A percentile compares a stretch with the other conserved stretches of the same genome.
Conservation (phyloP, 1,284 basidiomycete species). For the Ganoderma sinense region DNA sequence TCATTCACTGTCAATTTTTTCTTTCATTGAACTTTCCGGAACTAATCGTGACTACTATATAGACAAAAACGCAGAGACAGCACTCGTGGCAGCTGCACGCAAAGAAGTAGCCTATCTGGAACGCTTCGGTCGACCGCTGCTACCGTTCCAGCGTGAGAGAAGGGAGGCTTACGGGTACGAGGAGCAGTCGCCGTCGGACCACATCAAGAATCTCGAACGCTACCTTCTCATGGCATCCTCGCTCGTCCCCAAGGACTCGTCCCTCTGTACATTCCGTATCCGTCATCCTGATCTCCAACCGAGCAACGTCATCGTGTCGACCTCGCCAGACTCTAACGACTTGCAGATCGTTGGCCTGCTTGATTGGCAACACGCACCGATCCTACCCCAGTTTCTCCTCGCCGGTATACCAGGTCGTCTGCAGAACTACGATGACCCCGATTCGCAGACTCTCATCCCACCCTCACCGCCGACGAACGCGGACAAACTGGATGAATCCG, state of each 20-base stretch:
- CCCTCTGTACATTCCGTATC: slow-evolving; percentile 41
- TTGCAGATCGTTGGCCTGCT: slow-evolving; percentile 44
- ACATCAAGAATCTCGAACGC: slow-evolving; percentile 46
- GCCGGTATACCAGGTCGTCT: slow-evolving; percentile 50
- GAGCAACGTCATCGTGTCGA: slow-evolving; percentile 48
- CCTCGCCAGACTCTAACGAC: slow-evolving; percentile 38
- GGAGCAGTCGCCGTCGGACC: slow-evolving; percentile 55
- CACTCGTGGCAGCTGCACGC: slow-evolving; percentile 49
- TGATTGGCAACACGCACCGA: slow-evolving; percentile 55
- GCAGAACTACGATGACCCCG: slow-evolving; percentile 53
- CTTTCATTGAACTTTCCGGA: slow-evolving; percentile 25
- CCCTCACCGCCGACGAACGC: slow-evolving; percentile 50
- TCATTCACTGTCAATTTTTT: not conserved
- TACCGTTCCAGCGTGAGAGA: slow-evolving; percentile 54
- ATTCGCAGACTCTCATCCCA: slow-evolving; percentile 44
- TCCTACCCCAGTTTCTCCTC: slow-evolving; percentile 56
- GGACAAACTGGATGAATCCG: slow-evolving; percentile 40
- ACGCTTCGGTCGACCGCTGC: slow-evolving; percentile 55
- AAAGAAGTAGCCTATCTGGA: slow-evolving; percentile 61
- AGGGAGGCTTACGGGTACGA: slow-evolving; percentile 57
- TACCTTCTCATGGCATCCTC: slow-evolving; percentile 48
- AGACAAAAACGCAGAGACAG: slow-evolving; percentile 56
- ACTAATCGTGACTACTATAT: slow-evolving; percentile 36
- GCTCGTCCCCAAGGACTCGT: slow-evolving; percentile 44
- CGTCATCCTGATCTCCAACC: slow-evolving; percentile 49